phyloP scores from a whole-genome alignment of 2,329 filamentous ascomycete species.

The Macrophomina phaseolina region DNA sequence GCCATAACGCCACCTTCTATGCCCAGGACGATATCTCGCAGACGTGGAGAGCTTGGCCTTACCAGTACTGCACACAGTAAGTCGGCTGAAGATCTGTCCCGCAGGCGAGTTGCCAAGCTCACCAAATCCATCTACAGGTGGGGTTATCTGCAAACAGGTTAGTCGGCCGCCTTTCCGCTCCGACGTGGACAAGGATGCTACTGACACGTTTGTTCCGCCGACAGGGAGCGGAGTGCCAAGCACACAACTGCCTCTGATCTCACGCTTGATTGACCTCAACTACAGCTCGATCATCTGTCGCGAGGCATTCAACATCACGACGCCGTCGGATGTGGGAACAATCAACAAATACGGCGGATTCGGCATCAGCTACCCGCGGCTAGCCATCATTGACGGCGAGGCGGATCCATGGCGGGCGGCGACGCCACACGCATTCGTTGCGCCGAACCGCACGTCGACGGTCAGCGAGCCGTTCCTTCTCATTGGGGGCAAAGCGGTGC shows the following conservation, averaged over 20 bases:
- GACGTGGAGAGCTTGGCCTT: constrained; percentile 61
- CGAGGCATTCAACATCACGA: constrained; percentile 71
- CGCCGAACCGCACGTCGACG: constrained; percentile 64
- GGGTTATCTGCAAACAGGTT: constrained; percentile 73
- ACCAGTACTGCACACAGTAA: constrained; percentile 60
- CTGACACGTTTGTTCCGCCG: constrained; percentile 2
- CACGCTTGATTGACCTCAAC: constrained; percentile 69
- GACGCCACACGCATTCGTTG: constrained; percentile 70
- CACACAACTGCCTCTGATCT: constrained; percentile 71
- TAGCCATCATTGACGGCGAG: constrained; percentile 79
- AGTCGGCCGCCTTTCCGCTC: constrained; percentile 1
- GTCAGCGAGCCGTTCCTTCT: constrained; percentile 72
- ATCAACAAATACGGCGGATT: constrained; percentile 82
- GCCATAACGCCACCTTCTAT: constrained; percentile 55
- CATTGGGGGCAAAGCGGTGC: constrained; percentile 70
- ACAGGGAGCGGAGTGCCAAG: constrained; percentile 69
- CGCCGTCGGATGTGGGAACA: constrained; percentile 64
- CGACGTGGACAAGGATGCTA: neutral
- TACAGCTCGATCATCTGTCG: constrained; percentile 69
- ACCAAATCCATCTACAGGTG: constrained; percentile 56
- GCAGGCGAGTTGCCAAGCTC: constrained; percentile 25
- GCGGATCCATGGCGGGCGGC: constrained; percentile 81
- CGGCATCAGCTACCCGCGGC: constrained; percentile 72
- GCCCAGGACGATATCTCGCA: constrained; percentile 50
- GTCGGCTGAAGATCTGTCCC: neutral